Conservation (phyloP, 2,329 filamentous ascomycete genomes). For the Claviceps sorghi region DNA sequence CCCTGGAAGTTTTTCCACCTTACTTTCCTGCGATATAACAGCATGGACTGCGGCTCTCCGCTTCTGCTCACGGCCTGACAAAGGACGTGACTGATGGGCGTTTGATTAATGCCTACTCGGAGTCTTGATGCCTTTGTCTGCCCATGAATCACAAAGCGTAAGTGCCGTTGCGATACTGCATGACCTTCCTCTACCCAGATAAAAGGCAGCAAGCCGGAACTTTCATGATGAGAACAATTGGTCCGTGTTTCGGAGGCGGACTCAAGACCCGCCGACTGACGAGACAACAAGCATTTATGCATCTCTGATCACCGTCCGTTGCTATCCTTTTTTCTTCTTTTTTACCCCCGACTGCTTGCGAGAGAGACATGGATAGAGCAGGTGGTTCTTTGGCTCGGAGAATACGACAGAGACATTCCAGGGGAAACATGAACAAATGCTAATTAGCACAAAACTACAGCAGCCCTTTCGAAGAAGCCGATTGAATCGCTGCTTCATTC, state of each 20-base stretch:
- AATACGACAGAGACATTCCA: too few relatives aligned
- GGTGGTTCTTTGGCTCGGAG: too few relatives aligned
- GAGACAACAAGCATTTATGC: slow-evolving; percentile 60
- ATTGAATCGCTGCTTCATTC: background rate
- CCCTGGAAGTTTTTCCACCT: background rate
- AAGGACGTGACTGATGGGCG: background rate
- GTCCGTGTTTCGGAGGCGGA: slow-evolving; percentile 91
- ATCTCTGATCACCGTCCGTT: slow-evolving; percentile 45
- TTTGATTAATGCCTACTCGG: background rate
- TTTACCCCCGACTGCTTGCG: background rate
- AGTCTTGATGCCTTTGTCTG: background rate
- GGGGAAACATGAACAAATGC: background rate
- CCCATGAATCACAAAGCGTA: background rate
- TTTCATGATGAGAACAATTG: slow-evolving; percentile 66
- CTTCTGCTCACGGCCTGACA: background rate
- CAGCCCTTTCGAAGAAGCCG: background rate
- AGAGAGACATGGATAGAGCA: background rate
- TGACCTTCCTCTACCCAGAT: background rate
- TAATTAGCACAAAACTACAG: background rate
- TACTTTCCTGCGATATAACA: background rate
- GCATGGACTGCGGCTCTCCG: background rate
- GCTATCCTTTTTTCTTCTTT: background rate
- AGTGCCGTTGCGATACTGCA: background rate
- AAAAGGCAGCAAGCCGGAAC: slow-evolving; percentile 1
- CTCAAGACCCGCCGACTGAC: slow-evolving; percentile 81